phyloP scores from a whole-genome alignment of 2,329 filamentous ascomycete genomes.

The Penicillium sclerotigenum region DNA sequence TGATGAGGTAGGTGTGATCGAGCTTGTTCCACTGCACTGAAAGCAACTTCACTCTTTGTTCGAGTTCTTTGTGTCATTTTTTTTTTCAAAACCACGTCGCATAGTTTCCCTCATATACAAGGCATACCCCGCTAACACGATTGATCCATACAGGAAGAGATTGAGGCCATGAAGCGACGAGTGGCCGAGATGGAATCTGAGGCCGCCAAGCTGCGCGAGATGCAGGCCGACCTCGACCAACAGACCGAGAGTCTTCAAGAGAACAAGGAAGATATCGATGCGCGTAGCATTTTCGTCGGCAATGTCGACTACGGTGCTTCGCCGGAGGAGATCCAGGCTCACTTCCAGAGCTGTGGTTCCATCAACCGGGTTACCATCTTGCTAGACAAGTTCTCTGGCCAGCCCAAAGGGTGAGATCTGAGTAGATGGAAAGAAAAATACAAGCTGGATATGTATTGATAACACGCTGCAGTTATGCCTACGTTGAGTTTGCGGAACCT shows the following conservation, averaged over 20 bases:
- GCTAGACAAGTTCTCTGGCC: conserved; percentile 95
- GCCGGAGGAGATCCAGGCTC: conserved; percentile 95
- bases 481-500: conserved; percentile 96
- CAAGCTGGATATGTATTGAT: conserved; percentile 2
- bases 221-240: conserved; percentile 82
- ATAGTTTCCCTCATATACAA: not conserved
- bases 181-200: conserved; percentile 90
- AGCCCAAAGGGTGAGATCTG: conserved; percentile 82
- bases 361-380: conserved; percentile 98
- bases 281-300: conserved; percentile 93
- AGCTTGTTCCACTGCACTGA: not conserved
- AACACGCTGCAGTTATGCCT: conserved; percentile 72
- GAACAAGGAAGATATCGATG: conserved; percentile 93
- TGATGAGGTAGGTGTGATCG: conserved; percentile 41
- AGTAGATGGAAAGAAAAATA: not conserved
- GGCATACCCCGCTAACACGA: conserved; percentile 2
- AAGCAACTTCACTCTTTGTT: conserved; percentile 5
- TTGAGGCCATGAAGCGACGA: conserved; percentile 79
- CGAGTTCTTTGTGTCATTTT: not conserved
- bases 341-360: conserved; percentile 94
- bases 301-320: conserved; percentile 98
- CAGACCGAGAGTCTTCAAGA: conserved; percentile 79
- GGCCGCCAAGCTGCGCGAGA: conserved; percentile 79
- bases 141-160: conserved; percentile 60
- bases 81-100: not conserved